Percentiles rank a stretch among this genome's conserved stretches.
Evolutionary conservation across 495 filamentous ascomycete species (phyloP).

Genomic region (Choiromyces venosus): DNA sequence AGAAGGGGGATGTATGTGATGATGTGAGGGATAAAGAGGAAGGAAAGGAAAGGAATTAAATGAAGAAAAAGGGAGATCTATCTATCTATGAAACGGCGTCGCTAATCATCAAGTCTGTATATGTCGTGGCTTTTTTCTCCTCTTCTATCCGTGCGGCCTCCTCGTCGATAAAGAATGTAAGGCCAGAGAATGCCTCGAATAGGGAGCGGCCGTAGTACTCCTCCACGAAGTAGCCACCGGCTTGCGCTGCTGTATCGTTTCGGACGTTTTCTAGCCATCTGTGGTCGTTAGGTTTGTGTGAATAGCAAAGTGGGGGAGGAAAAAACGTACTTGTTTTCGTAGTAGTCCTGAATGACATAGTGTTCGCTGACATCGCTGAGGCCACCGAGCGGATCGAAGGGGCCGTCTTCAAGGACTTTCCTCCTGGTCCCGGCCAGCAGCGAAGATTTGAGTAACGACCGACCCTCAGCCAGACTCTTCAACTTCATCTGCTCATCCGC

Average conservation of each 20-base stretch:
- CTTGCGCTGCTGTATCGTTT: slow-evolving; percentile 56
- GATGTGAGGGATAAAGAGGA: background rate
- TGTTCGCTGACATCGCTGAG: slow-evolving; percentile 61
- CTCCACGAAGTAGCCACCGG: slow-evolving; percentile 73
- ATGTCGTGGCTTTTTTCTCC: slow-evolving; percentile 19
- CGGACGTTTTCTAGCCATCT: slow-evolving; percentile 59
- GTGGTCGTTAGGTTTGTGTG: slow-evolving; percentile 21
- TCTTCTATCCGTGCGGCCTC: slow-evolving; percentile 47
- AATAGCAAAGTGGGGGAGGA: background rate
- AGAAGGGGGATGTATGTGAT: background rate
- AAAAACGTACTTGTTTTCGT: slow-evolving; percentile 46
- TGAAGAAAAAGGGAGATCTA: background rate
- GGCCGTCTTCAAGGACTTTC: slow-evolving; percentile 58
- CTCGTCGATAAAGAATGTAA: slow-evolving; percentile 77
- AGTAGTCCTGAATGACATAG: slow-evolving; percentile 61
- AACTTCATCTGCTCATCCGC: slow-evolving; percentile 50
- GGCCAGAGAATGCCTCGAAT: slow-evolving; percentile 81
- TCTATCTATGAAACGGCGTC: slow-evolving; percentile 27
- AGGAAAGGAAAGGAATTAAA: background rate
- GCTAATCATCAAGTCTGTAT: slow-evolving; percentile 35
- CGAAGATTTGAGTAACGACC: slow-evolving; percentile 47
- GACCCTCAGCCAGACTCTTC: slow-evolving; percentile 50
- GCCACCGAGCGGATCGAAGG: slow-evolving; percentile 86
- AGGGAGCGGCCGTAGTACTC: slow-evolving; percentile 76
- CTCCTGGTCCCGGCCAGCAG: slow-evolving; percentile 50